Conservation (phyloP, 2,329 filamentous ascomycete species). For the Aschersonia sp. region DNA sequence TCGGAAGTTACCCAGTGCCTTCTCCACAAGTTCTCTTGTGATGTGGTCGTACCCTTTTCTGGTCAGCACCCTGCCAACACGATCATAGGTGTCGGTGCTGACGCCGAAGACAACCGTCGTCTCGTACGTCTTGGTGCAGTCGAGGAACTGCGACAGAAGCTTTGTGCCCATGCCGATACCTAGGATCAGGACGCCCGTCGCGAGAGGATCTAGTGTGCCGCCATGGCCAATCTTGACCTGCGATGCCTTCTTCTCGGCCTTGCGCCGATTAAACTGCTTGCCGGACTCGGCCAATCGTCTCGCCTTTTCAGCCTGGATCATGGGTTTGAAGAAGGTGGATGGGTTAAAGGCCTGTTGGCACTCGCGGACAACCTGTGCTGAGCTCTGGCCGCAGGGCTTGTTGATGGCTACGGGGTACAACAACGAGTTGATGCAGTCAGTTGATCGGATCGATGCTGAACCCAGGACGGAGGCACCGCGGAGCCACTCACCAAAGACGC, state of each 20-base stretch:
- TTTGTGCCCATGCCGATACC: constrained; percentile 86
- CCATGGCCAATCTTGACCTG: constrained; percentile 93
- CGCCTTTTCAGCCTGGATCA: constrained; percentile 49
- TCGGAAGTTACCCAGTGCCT: constrained; percentile 58
- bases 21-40: constrained; percentile 63
- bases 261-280: constrained; percentile 44
- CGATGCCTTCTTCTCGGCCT: constrained; percentile 39
- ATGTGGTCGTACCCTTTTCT: constrained; percentile 66
- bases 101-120: constrained; percentile 79
- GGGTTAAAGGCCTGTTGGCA: constrained; percentile 73
- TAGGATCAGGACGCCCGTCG: constrained; percentile 81
- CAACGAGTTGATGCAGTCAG: neutral
- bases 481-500: constrained; percentile 38
- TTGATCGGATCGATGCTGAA: too few species aligned
- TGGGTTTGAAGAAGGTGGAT: constrained; percentile 64
- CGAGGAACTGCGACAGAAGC: constrained; percentile 59
- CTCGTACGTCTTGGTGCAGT: constrained; percentile 89
- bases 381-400: constrained; percentile 78
- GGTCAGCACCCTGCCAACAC: constrained; percentile 67
- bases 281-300: constrained; percentile 41
- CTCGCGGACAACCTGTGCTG: constrained; percentile 79
- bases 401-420: constrained; percentile 54
- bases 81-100: constrained; percentile 85
- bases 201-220: constrained; percentile 85
- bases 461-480: neutral